A percentile compares a stretch with the other conserved stretches of the same genome.
Evolutionary conservation across 768 basidiomycete genomes (phyloP).

Genomic region (Austroboletus festivus): DNA sequence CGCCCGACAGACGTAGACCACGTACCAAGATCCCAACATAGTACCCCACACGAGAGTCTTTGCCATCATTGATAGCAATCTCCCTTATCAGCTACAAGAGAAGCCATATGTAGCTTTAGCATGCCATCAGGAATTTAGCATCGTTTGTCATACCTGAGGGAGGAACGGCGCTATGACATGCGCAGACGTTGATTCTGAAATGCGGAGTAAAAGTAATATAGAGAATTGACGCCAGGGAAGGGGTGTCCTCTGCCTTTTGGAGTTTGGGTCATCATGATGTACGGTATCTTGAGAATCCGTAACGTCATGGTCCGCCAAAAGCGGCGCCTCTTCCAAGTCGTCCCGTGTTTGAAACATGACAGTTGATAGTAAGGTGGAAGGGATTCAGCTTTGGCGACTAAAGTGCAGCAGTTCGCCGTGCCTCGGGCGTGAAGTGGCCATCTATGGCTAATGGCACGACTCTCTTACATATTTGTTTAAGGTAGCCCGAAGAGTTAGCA

Average conservation of each 20-base stretch:
- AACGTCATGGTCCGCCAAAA: slow-evolving; percentile 37
- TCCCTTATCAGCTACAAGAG: slow-evolving; percentile 26
- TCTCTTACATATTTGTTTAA: no score
- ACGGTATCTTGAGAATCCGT: not conserved
- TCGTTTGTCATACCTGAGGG: slow-evolving; percentile 44
- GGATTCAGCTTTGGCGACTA: no score
- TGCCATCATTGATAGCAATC: slow-evolving; percentile 38
- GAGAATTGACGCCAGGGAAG: slow-evolving; percentile 68
- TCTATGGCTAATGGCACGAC: no score
- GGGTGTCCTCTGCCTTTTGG: slow-evolving; percentile 43
- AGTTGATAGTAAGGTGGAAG: no score
- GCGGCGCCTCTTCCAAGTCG: slow-evolving; percentile 65
- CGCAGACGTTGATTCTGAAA: slow-evolving; percentile 71
- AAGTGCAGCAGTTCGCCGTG: no score
- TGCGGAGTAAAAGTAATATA: slow-evolving; percentile 65
- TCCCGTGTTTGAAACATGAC: slow-evolving; percentile 30
- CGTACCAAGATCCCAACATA: slow-evolving; percentile 47
- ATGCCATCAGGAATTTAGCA: not conserved
- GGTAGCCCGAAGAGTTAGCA: no score
- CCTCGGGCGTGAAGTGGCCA: no score
- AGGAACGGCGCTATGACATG: slow-evolving; percentile 75
- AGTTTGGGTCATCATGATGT: slow-evolving; percentile 4
- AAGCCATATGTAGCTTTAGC: not conserved
- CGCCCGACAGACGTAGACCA: slow-evolving; percentile 11
- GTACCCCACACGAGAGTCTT: slow-evolving; percentile 44